Percentiles rank a stretch among this genome's conserved stretches.
Conservation (phyloP, 495 filamentous ascomycete species). For the Neurospora sp. region DNA sequence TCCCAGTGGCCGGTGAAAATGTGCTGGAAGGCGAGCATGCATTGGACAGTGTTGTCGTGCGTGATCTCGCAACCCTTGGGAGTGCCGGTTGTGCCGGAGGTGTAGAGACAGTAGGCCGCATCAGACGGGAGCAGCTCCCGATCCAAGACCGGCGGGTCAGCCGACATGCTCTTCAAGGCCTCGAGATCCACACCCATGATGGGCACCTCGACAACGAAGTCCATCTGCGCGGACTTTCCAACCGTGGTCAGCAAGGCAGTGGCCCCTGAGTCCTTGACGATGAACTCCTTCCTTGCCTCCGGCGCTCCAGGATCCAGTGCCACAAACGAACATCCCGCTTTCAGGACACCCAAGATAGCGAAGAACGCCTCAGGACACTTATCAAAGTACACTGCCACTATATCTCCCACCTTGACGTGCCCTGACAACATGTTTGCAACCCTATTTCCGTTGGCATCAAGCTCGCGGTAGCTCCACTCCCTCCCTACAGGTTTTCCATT, state of each 20-base stretch:
- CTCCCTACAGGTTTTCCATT: conserved; percentile 17
- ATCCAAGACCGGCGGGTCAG: conserved; percentile 11
- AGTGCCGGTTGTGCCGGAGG: conserved; percentile 70
- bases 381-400: conserved; percentile 71
- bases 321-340: conserved; percentile 73
- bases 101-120: conserved; percentile 66
- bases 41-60: conserved; percentile 65
- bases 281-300: conserved; percentile 50
- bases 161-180: conserved; percentile 15
- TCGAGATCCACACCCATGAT: conserved; percentile 31
- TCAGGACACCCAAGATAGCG: conserved; percentile 69
- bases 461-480: conserved; percentile 52
- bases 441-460: conserved; percentile 50
- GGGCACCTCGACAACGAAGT: conserved; percentile 17
- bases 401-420: conserved; percentile 32
- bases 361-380: conserved; percentile 73
- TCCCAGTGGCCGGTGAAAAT: conserved; percentile 63
- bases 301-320: conserved; percentile 62
- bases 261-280: conserved; percentile 51
- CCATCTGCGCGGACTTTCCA: conserved; percentile 18
- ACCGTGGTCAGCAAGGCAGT: conserved; percentile 37
- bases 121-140: conserved; percentile 31
- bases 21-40: conserved; percentile 62
- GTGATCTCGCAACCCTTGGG: conserved; percentile 72
- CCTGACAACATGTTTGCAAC: conserved; percentile 44